Evolutionary conservation across 495 filamentous ascomycete species (phyloP).

Genomic region (Annulohypoxylon moriforme): DNA sequence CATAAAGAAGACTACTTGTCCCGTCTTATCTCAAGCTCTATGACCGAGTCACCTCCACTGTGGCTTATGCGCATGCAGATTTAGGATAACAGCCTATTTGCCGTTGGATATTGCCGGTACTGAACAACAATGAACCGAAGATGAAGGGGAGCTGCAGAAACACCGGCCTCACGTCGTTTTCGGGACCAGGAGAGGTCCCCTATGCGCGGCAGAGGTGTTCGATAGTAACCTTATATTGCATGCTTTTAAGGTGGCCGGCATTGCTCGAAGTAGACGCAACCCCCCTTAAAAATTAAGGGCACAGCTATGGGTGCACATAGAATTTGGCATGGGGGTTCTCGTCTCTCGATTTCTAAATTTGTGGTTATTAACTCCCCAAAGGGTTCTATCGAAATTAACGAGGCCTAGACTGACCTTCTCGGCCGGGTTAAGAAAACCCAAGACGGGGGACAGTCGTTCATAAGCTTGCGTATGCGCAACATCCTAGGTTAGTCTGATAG

Average conservation of each 20-base stretch:
- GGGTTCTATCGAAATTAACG: constrained; percentile 5
- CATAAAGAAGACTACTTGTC: neutral
- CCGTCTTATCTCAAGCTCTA: constrained; percentile 10
- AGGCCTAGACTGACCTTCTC: constrained; percentile 22
- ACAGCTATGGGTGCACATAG: neutral
- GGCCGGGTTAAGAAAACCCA: constrained; percentile 26
- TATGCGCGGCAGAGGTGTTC: constrained; percentile 29
- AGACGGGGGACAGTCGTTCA: constrained; percentile 27
- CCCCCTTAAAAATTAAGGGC: constrained; percentile 31
- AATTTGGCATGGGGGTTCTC: constrained; percentile 17
- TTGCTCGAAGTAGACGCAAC: constrained; percentile 33
- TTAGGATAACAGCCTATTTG: constrained; percentile 44
- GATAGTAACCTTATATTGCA: constrained; percentile 35
- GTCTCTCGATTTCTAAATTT: constrained; percentile 8
- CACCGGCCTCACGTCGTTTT: constrained; percentile 5
- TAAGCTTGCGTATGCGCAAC: constrained; percentile 40
- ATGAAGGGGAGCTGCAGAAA: constrained; percentile 15
- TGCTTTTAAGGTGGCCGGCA: constrained; percentile 36
- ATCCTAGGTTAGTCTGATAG: constrained; percentile 34
- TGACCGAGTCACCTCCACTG: constrained; percentile 27
- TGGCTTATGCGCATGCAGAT: constrained; percentile 34
- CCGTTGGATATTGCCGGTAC: constrained; percentile 36
- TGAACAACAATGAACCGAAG: constrained; percentile 25
- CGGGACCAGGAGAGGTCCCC: constrained; percentile 4
- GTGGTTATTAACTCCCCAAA: constrained; percentile 11